Conservation (phyloP, 192 early-diverging fungal genomes). For the Chytriomyces sp. region DNA sequence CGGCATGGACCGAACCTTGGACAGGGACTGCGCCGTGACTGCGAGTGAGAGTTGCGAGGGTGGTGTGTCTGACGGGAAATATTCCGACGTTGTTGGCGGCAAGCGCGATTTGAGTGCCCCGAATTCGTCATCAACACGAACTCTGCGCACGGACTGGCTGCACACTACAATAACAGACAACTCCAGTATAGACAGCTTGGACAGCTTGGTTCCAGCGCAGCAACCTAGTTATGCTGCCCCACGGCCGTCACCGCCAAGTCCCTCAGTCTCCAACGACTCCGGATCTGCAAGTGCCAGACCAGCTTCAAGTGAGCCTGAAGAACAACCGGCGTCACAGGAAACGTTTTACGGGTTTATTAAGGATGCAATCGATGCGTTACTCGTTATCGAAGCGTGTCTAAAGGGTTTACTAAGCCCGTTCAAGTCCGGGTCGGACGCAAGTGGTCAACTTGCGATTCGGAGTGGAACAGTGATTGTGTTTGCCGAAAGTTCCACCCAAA, state of each 20-base stretch:
- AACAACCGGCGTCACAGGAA: neutral
- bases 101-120: too few species aligned
- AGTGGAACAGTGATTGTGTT: constrained; percentile 26
- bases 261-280: neutral
- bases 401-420: constrained; percentile 7
- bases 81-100: too few species aligned
- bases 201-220: neutral
- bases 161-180: neutral
- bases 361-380: constrained; percentile 13
- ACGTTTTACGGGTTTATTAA: constrained; percentile 25
- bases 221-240: neutral
- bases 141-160: too few species aligned
- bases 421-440: neutral
- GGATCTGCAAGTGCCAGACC: neutral
- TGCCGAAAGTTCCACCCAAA: neutral
- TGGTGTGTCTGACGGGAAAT: too few species aligned
- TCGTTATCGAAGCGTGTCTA: constrained; percentile 19
- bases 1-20: too few species aligned
- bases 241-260: neutral
- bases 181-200: neutral
- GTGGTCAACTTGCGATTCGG: neutral
- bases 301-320: neutral
- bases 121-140: too few species aligned
- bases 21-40: too few species aligned
- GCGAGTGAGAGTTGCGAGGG: too few species aligned